Percentiles rank a stretch among this genome's conserved stretches.
These are phyloP conservation scores for Colletotrichum lindemuthianum DNA, from an alignment of 2,329 filamentous ascomycete genomes.

Conservation along the genomic window DNA sequence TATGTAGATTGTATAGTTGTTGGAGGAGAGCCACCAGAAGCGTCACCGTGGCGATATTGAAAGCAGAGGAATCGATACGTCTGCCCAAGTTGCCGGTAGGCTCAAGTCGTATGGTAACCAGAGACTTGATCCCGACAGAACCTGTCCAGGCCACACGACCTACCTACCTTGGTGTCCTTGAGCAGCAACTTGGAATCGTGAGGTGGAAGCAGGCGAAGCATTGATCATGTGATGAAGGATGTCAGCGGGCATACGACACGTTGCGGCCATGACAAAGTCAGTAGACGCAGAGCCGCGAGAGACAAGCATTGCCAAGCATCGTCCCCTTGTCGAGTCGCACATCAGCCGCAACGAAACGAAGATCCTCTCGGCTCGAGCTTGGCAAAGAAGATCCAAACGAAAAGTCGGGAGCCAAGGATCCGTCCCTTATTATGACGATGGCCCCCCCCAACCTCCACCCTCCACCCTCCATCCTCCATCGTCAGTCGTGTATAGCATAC, in stretches of 20 bases:
- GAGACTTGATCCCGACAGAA: too few relatives aligned
- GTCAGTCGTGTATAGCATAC: not conserved
- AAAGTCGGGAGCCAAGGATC: slow-evolving; percentile 11
- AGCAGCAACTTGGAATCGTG: too few relatives aligned
- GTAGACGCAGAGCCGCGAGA: slow-evolving; percentile 21
- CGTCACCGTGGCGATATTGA: too few relatives aligned
- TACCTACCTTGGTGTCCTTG: too few relatives aligned
- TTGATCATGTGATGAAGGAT: not conserved
- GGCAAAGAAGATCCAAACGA: slow-evolving; percentile 29
- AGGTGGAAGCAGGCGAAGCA: not conserved
- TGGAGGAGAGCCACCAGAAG: too few relatives aligned
- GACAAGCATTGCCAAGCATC: slow-evolving; percentile 28
- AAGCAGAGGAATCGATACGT: too few relatives aligned
- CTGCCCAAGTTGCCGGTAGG: too few relatives aligned
- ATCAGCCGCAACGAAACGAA: slow-evolving; percentile 28
- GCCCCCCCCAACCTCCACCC: not conserved
- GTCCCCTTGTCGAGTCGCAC: slow-evolving; percentile 11
- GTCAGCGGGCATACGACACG: not conserved
- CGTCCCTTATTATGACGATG: slow-evolving; percentile 12
- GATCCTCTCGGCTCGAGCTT: slow-evolving; percentile 19
- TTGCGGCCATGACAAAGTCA: not conserved
- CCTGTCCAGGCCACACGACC: too few relatives aligned
- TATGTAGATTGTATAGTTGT: too few relatives aligned
- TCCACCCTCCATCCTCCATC: not conserved
- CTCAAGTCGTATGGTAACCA: too few relatives aligned